Conservation (phyloP, 805 yeast genomes). For the Candida vartiovaarae region DNA sequence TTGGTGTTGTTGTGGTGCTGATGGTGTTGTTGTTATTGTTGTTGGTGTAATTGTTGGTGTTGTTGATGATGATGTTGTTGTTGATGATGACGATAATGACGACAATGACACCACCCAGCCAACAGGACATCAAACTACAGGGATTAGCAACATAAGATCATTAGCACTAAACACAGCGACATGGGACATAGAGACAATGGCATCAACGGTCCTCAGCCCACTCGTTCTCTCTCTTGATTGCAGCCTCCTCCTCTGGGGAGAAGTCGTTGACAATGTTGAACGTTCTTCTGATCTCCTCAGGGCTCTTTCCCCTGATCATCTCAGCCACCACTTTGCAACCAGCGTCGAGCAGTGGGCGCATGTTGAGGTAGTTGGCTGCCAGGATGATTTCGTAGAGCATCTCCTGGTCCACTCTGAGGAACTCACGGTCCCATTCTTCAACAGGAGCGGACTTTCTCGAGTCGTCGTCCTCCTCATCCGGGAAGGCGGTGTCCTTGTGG, state of each 20-base stretch:
- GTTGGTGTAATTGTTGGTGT: too few species aligned
- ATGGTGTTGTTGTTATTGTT: too few species aligned
- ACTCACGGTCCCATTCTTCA: constrained; percentile 93
- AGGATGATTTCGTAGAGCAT: constrained; percentile 75
- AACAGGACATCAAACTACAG: too few species aligned
- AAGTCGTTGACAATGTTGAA: constrained; percentile 78
- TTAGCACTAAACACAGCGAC: too few species aligned
- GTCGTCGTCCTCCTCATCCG: constrained; percentile 79
- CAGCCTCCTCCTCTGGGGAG: constrained; percentile 83
- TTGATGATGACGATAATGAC: too few species aligned
- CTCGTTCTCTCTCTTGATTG: constrained; percentile 79
- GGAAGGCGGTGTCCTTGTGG: constrained; percentile 73
- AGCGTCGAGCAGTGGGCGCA: constrained; percentile 66
- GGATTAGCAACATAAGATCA: too few species aligned
- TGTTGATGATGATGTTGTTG: too few species aligned
- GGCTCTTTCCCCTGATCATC: constrained; percentile 74
- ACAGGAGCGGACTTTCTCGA: constrained; percentile 85
- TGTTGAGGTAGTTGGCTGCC: constrained; percentile 76
- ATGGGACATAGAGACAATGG: too few species aligned
- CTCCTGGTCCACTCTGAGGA: constrained; percentile 88
- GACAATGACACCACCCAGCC: too few species aligned
- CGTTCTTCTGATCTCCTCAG: constrained; percentile 74
- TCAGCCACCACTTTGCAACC: constrained; percentile 81
- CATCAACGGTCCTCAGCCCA: constrained; percentile 80
- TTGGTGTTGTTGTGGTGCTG: neutral